A percentile compares a stretch with the other conserved stretches of the same genome.
These are phyloP conservation scores for Mortierella claussenii DNA, from an alignment of 192 early-diverging fungal genomes.

Conservation along the genomic window DNA sequence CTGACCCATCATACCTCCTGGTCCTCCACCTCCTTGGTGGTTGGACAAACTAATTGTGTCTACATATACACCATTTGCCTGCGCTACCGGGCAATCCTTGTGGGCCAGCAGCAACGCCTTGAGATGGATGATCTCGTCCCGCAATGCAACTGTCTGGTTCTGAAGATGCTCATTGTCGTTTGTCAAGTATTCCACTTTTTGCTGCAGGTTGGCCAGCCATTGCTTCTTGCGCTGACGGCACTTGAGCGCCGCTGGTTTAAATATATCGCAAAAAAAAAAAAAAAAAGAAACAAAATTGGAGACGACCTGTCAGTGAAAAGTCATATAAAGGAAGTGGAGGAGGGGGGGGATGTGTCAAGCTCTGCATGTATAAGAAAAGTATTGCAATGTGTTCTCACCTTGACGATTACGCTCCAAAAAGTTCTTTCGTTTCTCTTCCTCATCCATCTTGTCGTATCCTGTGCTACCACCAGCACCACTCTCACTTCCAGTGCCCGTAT, in stretches of 20 bases:
- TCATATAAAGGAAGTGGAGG: no score
- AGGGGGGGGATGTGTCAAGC: no score
- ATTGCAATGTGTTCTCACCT: constrained; percentile 56
- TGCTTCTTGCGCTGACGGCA: constrained; percentile 94
- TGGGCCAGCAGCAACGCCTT: constrained; percentile 82
- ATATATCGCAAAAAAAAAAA: not conserved
- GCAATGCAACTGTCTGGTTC: constrained; percentile 63
- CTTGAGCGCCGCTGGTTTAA: constrained; percentile 88
- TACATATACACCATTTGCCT: constrained; percentile 66
- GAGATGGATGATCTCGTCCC: constrained; percentile 79
- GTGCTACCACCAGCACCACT: no score
- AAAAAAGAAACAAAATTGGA: not conserved
- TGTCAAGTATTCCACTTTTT: constrained; percentile 66
- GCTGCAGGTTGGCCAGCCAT: constrained; percentile 85
- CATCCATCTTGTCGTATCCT: constrained; percentile 41
- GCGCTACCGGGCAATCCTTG: constrained; percentile 77
- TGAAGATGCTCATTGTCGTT: constrained; percentile 74
- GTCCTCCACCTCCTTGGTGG: constrained; percentile 34
- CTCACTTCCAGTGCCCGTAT: constrained; percentile 5
- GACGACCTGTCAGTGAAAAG: no score
- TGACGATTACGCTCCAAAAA: constrained; percentile 92
- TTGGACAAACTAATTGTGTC: constrained; percentile 16
- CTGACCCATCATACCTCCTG: no score
- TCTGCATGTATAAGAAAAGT: no score
- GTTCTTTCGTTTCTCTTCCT: constrained; percentile 77